Percentiles rank a stretch among this genome's conserved stretches.
These are phyloP conservation scores for Passalora sequoiae DNA, from an alignment of 2,329 filamentous ascomycete species.

Conservation along the genomic window DNA sequence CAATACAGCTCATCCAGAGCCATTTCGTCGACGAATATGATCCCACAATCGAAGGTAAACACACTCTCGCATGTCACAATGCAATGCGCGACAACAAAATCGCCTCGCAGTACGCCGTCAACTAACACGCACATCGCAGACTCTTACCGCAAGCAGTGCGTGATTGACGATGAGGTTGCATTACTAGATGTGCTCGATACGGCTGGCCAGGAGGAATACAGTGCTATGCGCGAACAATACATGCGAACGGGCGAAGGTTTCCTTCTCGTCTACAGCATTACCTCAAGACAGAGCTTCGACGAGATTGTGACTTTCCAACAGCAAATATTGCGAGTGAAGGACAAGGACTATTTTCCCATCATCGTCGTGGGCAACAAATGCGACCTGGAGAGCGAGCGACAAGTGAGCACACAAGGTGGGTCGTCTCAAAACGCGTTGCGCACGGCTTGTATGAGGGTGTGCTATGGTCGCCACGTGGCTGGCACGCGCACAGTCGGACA, in stretches of 20 bases:
- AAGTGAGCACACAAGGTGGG: constrained; percentile 87
- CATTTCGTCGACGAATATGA: constrained; percentile 99
- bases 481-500: constrained; percentile 17
- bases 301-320: constrained; percentile 99
- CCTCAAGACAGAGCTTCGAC: constrained; percentile 92
- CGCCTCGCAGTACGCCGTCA: constrained; percentile 3
- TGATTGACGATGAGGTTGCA: constrained; percentile 96
- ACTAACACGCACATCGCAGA: constrained; percentile 52
- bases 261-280: constrained; percentile 96
- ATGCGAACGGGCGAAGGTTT: constrained; percentile 99
- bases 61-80: constrained; percentile 5
- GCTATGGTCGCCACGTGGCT: constrained; percentile 15
- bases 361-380: constrained; percentile 99
- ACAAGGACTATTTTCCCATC: constrained; percentile 99
- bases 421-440: constrained; percentile 17
- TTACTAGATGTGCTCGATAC: constrained; percentile 97
- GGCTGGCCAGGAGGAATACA: constrained; percentile 97
- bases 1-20: constrained; percentile 74
- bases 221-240: constrained; percentile 98
- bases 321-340: constrained; percentile 96
- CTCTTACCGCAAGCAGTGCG: constrained; percentile 99
- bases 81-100: not conserved
- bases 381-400: constrained; percentile 88
- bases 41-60: constrained; percentile 93
- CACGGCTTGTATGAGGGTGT: constrained; percentile 3